Evolutionary conservation across 139 green algal genomes (phyloP).

Genomic region (Pseudopediastrum boryanum): DNA sequence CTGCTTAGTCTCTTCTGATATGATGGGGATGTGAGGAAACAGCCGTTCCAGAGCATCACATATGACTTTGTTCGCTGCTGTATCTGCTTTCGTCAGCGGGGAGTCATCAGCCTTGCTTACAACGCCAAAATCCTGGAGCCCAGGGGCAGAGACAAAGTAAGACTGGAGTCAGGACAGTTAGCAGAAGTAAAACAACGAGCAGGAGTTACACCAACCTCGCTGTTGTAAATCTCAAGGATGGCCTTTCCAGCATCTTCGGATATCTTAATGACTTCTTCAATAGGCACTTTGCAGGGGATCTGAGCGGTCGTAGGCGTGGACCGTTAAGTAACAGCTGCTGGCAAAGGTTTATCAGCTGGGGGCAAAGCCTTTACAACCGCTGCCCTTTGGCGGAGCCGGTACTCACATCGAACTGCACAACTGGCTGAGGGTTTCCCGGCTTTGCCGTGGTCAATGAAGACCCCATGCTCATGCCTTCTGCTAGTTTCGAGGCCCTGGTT

Average conservation of each 20-base stretch:
- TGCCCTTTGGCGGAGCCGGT: too few species aligned
- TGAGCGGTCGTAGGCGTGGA: neutral
- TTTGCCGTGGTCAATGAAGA: too few species aligned
- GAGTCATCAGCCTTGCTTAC: conserved; percentile 78
- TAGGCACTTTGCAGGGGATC: conserved; percentile 26
- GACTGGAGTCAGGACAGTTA: too few species aligned
- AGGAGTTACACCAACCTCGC: conserved; percentile 40
- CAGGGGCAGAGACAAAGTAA: too few species aligned
- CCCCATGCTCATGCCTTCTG: too few species aligned
- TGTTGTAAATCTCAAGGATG: conserved; percentile 83
- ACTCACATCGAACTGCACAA: too few species aligned
- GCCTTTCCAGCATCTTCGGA: conserved; percentile 68
- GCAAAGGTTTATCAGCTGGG: too few species aligned
- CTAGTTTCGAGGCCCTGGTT: too few species aligned
- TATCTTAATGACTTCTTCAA: conserved; percentile 61
- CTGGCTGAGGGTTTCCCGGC: too few species aligned
- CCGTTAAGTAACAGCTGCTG: neutral
- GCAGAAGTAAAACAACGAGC: too few species aligned
- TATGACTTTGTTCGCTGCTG: conserved; percentile 78
- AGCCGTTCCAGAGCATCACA: conserved; percentile 61
- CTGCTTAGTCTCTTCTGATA: conserved; percentile 83
- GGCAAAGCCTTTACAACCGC: too few species aligned
- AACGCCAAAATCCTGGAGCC: conserved; percentile 63
- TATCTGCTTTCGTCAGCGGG: conserved; percentile 81
- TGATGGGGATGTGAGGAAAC: conserved; percentile 84